Base-by-base conservation (phyloP, 805 yeast genomes). In the Yarrowia sp. region DNA sequence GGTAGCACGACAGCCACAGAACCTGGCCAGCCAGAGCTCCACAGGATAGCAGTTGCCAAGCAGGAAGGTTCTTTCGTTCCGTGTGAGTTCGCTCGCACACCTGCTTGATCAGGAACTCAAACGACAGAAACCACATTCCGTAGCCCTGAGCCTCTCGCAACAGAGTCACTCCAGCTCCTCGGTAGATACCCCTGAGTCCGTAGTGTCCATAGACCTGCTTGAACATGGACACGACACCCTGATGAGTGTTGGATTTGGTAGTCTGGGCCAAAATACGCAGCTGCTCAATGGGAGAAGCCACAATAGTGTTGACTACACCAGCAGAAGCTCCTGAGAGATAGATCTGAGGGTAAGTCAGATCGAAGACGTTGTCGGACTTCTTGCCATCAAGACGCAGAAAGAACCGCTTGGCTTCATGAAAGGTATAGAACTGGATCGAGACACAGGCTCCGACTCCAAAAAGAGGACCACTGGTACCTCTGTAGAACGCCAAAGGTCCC, bases 1-100 rank as follows among this genome's bases (percentile, higher is more conserved):
- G 90, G 3, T 88, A 81, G 0, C 89, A 84, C 0, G 88, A 83
- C 9, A 89, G 90, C 91, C 91, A 87, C 53, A 87, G 78, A 2
- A 88, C 86, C 72, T 86, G 87, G n/a, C 91, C 91, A 0, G 91
- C 89, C 42, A 83, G 72, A 0, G 90, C 91, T 5, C 91, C 91
- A 72, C 82, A 83, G 3, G 77, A 71, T 75, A 87, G 79, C 53
- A 87, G 79, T 75, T 87, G 86, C 68, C 85, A 82, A 0, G 91
- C 84, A 5, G 85, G 78, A 40, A 87, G 80, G 15, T 85, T 83
- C 35, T 80, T 77, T 70, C 91, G 77, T 5, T 71, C 71, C 11
- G 71, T 69, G n/a, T 68, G 35, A 11, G 66, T 68, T 42, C 36
- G 16, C 16, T 46, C 26, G 7, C 56, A 48, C 4, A 48, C 56